Conservation (phyloP, 2,329 filamentous ascomycete genomes). For the Corynespora cassiicola region DNA sequence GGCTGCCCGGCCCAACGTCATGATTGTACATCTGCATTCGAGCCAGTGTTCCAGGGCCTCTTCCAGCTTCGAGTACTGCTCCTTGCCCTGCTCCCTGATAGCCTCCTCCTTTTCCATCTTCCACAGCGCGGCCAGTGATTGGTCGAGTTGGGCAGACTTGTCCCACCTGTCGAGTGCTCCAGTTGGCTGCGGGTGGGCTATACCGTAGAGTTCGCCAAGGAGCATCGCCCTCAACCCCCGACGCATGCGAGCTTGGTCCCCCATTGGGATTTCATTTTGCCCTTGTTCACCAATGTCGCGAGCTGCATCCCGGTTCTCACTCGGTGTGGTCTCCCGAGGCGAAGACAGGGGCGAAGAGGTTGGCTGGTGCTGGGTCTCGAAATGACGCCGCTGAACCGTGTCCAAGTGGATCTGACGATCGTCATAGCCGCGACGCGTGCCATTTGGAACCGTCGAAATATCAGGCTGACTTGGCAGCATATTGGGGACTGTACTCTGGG, state of each 20-base stretch:
- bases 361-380: background rate
- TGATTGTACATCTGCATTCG: constrained; percentile 1
- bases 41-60: constrained; percentile 7
- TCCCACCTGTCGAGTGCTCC: background rate
- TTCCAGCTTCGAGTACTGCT: background rate
- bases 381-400: background rate
- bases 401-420: no score
- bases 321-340: no score
- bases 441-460: no score
- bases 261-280: background rate
- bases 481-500: no score
- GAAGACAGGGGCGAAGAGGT: no score
- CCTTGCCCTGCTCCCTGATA: background rate
- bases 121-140: constrained; percentile 3
- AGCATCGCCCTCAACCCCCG: no score
- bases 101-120: constrained; percentile 1
- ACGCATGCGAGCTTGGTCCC: no score
- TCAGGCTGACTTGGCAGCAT: no score
- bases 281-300: background rate
- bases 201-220: background rate
- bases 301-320: background rate
- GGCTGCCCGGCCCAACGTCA: background rate
- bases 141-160: constrained; percentile 6
- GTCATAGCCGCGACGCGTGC: no score
- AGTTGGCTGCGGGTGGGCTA: background rate